Base-by-base conservation (phyloP, 345 rosid species). In the Cardiospermum halicacabum region DNA sequence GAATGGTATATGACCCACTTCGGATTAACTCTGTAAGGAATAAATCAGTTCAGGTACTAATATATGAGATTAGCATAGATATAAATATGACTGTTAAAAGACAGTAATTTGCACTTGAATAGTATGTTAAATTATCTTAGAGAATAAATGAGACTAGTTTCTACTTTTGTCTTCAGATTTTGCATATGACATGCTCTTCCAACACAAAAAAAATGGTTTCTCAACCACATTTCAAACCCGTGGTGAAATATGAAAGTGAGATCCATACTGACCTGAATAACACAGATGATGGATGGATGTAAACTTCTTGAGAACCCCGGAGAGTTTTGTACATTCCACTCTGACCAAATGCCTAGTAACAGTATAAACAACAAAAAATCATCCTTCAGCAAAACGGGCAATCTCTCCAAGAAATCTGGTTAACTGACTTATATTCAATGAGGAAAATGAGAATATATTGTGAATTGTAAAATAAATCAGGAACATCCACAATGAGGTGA, bases 251-350 rank as follows among this genome's bases (percentile, higher is more conserved):
- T 15, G 11, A 24, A 32, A 22, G 34, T 12, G 11, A 2, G 51
- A 21, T 56, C 42, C 45, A 3, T 60, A 76, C 88, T 67, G 59
- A 92, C 98, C 98, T 83, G 84, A 93, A 88, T 62, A 90, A 77
- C 55, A 93, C 90, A 5, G 96, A 90, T 18, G 98, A 93, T 0
- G 96, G 97, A 73, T 93, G 98, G 58, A 90, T 84, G 68, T 84
- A 78, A 70, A 90, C 94, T 84, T 93, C 98, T 78, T 85, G 89
- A 62, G 88, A 84, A 67, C 96, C 89, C 79, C 97, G 78, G 13
- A 88, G 59, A 5, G 98, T 90, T 83, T 83, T 90, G 83, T 80
- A 93, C 83, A 85, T 82, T 39, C 97, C 97, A 34, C 71, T 68
- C 59, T 85, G 85, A 84, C 90, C 81, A 70, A 58, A 92, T 64